These are phyloP conservation scores for Fusarium pininemorale DNA, from an alignment of 2,329 filamentous ascomycete species.

Conservation along the genomic window DNA sequence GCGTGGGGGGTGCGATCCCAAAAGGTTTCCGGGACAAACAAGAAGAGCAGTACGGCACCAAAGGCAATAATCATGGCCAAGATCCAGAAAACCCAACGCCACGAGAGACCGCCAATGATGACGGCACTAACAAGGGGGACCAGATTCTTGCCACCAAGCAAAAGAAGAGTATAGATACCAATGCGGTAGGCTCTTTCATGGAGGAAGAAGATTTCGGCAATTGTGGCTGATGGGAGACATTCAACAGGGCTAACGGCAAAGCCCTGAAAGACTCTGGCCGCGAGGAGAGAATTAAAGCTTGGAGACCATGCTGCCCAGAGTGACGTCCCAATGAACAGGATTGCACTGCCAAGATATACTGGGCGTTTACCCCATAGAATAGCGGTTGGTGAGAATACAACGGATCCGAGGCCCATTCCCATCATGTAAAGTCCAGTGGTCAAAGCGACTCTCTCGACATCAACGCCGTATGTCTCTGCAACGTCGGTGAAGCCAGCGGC, in stretches of 20 bases:
- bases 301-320: conserved; percentile 90
- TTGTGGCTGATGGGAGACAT: conserved; percentile 90
- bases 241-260: conserved; percentile 90
- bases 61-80: conserved; percentile 82
- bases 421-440: conserved; percentile 96
- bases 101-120: conserved; percentile 78
- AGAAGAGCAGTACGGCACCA: conserved; percentile 76
- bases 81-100: conserved; percentile 95
- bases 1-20: conserved; percentile 83
- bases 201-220: conserved; percentile 95
- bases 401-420: conserved; percentile 85
- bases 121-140: conserved; percentile 87
- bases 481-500: conserved; percentile 91
- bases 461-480: conserved; percentile 70
- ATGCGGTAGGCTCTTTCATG: conserved; percentile 93
- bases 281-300: conserved; percentile 79
- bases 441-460: conserved; percentile 77
- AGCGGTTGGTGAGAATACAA: conserved; percentile 87
- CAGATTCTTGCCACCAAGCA: conserved; percentile 91
- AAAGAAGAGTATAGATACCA: conserved; percentile 89
- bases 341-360: conserved; percentile 81
- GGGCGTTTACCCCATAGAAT: conserved; percentile 92
- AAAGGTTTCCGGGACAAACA: conserved; percentile 95
- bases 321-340: conserved; percentile 79
- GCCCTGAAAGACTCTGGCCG: conserved; percentile 88